Conservation (phyloP, 2,329 filamentous ascomycete genomes). For the Aureobasidium sp. region DNA sequence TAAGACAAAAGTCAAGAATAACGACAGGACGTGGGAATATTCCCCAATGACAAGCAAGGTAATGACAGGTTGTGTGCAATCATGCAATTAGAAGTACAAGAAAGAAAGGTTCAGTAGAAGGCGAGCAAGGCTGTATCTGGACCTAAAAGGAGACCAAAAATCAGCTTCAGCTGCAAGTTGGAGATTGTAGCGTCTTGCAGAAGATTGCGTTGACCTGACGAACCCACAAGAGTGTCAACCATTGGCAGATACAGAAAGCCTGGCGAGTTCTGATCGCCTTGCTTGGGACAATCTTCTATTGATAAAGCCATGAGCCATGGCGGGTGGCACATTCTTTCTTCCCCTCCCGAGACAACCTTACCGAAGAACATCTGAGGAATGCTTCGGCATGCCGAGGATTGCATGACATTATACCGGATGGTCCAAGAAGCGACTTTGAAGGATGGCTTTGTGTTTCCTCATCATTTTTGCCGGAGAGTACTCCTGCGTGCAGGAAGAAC, state of each 20-base stretch:
- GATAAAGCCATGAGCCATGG: background rate
- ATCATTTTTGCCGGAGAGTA: no score
- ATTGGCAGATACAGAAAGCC: background rate
- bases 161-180: background rate
- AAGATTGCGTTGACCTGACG: slow-evolving; percentile 6
- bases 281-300: background rate
- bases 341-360: slow-evolving; percentile 4
- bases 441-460: no score
- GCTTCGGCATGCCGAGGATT: slow-evolving; percentile 6
- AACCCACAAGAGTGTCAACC: background rate
- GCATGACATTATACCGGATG: background rate
- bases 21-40: background rate
- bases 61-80: background rate
- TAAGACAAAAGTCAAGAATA: background rate
- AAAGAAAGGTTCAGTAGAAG: background rate
- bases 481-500: background rate
- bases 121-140: no score
- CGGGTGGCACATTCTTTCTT: slow-evolving; percentile 4
- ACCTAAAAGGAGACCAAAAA: background rate
- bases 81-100: background rate
- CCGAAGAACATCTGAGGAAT: slow-evolving; percentile 1
- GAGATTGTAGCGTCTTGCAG: background rate
- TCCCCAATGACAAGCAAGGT: background rate
- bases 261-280: background rate
- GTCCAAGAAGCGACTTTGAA: background rate